Evolutionary conservation across 176 grass and related monocot species (phyloP).

Genomic region (Oropetium thomaeum): DNA sequence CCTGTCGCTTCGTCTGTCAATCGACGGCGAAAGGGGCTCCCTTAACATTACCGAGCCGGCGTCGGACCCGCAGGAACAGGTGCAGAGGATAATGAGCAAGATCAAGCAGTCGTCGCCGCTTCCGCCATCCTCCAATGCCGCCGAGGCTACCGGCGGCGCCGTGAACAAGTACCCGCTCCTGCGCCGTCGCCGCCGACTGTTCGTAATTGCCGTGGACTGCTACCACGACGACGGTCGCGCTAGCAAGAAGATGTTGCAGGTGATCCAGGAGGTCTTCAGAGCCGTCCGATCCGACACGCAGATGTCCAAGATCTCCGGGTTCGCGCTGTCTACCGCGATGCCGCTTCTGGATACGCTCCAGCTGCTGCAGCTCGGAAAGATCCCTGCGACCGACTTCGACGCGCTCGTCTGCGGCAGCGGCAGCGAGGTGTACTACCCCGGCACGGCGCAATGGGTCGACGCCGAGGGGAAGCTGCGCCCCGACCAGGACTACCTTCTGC

Average conservation of each 20-base stretch:
- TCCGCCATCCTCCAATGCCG: background rate
- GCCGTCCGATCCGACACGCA: conserved; percentile 82
- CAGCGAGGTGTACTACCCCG: conserved; percentile 92
- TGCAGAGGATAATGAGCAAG: conserved; percentile 80
- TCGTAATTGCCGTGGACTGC: conserved; percentile 77
- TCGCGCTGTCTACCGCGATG: conserved; percentile 89
- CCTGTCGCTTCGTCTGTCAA: conserved; percentile 75
- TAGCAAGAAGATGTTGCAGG: conserved; percentile 69
- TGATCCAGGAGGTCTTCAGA: conserved; percentile 82
- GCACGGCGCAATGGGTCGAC: conserved; percentile 61
- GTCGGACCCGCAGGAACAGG: conserved; percentile 62
- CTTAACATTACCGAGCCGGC: conserved; percentile 20
- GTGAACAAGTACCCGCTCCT: conserved; percentile 80
- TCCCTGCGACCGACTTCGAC: conserved; percentile 73
- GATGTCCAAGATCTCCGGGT: conserved; percentile 90
- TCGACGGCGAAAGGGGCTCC: conserved; percentile 66
- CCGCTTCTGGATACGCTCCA: conserved; percentile 59
- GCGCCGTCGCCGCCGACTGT: conserved; percentile 73
- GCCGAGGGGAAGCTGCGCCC: conserved; percentile 70
- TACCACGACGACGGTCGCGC: conserved; percentile 63
- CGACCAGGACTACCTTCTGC: conserved; percentile 83
- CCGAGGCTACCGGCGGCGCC: conserved; percentile 13
- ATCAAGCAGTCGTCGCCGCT: conserved; percentile 55
- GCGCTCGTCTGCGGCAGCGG: conserved; percentile 85
- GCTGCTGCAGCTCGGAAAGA: conserved; percentile 64